Evolutionary conservation across 1,284 basidiomycete genomes (phyloP).

Genomic region (Vanrija sp.): DNA sequence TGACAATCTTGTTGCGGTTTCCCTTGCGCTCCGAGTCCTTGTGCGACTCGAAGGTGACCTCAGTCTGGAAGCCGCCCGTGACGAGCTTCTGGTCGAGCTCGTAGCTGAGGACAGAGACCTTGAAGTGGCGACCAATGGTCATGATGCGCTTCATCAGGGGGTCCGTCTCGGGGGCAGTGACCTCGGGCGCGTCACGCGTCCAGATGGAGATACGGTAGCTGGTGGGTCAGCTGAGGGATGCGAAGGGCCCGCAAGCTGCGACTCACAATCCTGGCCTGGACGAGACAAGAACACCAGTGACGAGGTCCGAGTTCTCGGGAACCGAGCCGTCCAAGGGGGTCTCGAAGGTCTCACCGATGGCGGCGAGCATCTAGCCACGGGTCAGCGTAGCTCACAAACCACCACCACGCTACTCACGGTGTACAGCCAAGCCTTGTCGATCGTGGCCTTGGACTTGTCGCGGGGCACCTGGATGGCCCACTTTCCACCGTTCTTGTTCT

Average conservation of each 20-base stretch:
- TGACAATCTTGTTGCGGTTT: constrained; percentile 62
- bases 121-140: constrained; percentile 77
- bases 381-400: background rate
- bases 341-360: constrained; percentile 94
- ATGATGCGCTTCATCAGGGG: constrained; percentile 67
- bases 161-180: constrained; percentile 38
- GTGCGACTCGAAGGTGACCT: constrained; percentile 91
- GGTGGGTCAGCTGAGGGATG: background rate
- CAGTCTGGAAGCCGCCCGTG: constrained; percentile 71
- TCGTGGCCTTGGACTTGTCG: constrained; percentile 77
- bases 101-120: constrained; percentile 81
- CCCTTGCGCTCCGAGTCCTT: constrained; percentile 94
- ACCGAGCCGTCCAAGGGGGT: constrained; percentile 57
- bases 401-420: constrained; percentile 59
- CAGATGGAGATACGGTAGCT: constrained; percentile 91
- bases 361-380: constrained; percentile 81
- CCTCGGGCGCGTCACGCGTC: constrained; percentile 75
- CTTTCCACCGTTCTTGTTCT: constrained; percentile 94
- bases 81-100: constrained; percentile 64
- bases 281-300: constrained; percentile 93
- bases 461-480: constrained; percentile 97
- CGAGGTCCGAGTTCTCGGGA: constrained; percentile 56
- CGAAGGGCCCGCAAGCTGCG: too few species aligned
- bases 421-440: constrained; percentile 97
- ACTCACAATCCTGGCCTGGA: constrained; percentile 78